Conservation (phyloP, 2,329 filamentous ascomycete species). For the Curvularia sp. region DNA sequence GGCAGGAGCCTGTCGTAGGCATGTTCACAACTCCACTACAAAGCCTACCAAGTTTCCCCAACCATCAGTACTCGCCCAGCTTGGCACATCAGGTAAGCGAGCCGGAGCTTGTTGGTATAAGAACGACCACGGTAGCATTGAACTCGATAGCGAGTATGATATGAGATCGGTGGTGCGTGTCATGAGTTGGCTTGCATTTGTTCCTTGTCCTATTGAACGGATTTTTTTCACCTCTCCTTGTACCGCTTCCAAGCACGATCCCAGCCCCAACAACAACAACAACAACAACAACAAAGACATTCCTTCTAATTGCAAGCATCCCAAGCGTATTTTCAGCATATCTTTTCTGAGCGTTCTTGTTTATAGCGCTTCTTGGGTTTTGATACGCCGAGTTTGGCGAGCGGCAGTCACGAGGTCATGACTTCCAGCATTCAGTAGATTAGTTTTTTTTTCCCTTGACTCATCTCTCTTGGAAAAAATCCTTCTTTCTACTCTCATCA, state of each 20-base stretch:
- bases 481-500: background rate
- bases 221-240: background rate
- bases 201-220: background rate
- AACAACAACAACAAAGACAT: background rate
- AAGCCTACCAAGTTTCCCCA: conserved; percentile 33
- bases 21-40: conserved; percentile 46
- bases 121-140: conserved; percentile 39
- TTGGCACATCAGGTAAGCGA: conserved; percentile 43
- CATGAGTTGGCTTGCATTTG: background rate
- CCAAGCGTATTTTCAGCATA: background rate
- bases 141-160: conserved; percentile 51
- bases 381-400: background rate
- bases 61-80: conserved; percentile 24
- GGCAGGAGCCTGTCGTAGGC: conserved; percentile 38
- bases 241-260: background rate
- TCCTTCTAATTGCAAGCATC: background rate
- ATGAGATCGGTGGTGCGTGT: conserved; percentile 4
- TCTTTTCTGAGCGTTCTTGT: conserved; percentile 16
- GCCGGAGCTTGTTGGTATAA: conserved; percentile 47
- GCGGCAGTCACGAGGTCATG: conserved; percentile 29
- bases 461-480: background rate
- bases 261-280: too few species aligned
- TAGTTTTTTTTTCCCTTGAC: background rate
- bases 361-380: conserved; percentile 8
- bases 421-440: conserved; percentile 28